phyloP scores from a whole-genome alignment of 1,139 yeast genomes.

The Pichia norvegensis region DNA sequence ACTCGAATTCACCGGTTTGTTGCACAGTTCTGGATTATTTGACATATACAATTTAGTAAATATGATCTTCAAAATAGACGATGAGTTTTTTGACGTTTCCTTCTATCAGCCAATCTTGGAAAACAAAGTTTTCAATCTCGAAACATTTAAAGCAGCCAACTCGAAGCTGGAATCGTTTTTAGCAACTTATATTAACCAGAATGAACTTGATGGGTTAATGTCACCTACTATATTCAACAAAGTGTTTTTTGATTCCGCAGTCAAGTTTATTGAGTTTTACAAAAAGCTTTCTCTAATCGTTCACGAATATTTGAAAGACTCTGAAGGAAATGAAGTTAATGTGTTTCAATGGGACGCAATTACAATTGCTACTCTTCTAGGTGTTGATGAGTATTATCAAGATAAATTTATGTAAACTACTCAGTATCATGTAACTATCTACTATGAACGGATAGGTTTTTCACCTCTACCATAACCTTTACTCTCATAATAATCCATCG shows the following conservation, averaged over 20 bases:
- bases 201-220: slow-evolving; percentile 45
- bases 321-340: slow-evolving; percentile 15
- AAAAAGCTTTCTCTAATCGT: slow-evolving; percentile 37
- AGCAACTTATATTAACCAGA: slow-evolving; percentile 57
- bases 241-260: slow-evolving; percentile 42
- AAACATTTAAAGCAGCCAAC: slow-evolving; percentile 37
- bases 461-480: slow-evolving; percentile 93
- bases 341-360: slow-evolving; percentile 46
- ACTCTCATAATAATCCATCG: slow-evolving; percentile 90
- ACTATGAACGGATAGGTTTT: slow-evolving; percentile 36
- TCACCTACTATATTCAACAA: slow-evolving; percentile 57
- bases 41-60: slow-evolving; percentile 56
- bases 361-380: slow-evolving; percentile 60
- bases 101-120: slow-evolving; percentile 60
- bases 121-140: slow-evolving; percentile 48
- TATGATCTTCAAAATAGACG: slow-evolving; percentile 61
- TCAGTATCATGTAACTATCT: neutral
- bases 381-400: slow-evolving; percentile 39
- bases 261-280: slow-evolving; percentile 47
- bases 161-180: slow-evolving; percentile 40
- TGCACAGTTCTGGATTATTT: slow-evolving; percentile 43
- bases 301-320: slow-evolving; percentile 33
- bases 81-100: slow-evolving; percentile 43
- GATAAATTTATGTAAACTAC: slow-evolving; percentile 2
- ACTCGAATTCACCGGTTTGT: slow-evolving; percentile 29